Conservation (phyloP, 2,329 filamentous ascomycete species). For the Nakataea oryzae region DNA sequence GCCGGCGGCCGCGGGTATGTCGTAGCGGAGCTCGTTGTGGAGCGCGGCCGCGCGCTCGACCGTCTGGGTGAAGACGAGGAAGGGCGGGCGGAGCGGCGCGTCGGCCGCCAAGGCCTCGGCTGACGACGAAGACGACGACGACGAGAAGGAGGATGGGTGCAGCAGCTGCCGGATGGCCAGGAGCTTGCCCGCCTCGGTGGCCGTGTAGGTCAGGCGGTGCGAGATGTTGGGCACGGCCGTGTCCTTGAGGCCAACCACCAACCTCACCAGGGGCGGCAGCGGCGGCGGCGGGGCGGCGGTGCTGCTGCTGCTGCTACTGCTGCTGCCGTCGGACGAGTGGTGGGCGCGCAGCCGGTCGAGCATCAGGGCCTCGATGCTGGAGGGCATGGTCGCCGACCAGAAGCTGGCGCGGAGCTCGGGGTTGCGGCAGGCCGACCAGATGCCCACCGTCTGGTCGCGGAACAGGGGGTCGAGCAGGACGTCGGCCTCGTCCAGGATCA, state of each 20-base stretch:
- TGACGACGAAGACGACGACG: not conserved
- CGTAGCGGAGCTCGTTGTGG: constrained; percentile 83
- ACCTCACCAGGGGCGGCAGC: constrained; percentile 54
- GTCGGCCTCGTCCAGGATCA: constrained; percentile 90
- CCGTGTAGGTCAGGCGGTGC: constrained; percentile 83
- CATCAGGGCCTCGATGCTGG: constrained; percentile 75
- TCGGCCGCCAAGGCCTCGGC: constrained; percentile 20
- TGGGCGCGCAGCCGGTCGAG: constrained; percentile 51
- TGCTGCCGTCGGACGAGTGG: not conserved
- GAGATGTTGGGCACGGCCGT: constrained; percentile 86
- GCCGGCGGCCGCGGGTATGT: constrained; percentile 82
- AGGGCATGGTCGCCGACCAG: constrained; percentile 97
- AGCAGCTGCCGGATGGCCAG: constrained; percentile 83
- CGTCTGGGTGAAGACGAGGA: constrained; percentile 93
- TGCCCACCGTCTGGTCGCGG: constrained; percentile 71
- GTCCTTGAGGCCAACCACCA: constrained; percentile 95
- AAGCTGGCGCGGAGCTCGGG: constrained; percentile 63
- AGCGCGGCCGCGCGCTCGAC: constrained; percentile 83
- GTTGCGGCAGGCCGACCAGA: constrained; percentile 73
- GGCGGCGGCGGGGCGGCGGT: constrained; percentile 6
- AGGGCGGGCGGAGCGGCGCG: constrained; percentile 66
- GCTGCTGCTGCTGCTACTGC: not conserved
- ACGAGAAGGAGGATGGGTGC: constrained; percentile 49
- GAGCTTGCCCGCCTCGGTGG: constrained; percentile 87
- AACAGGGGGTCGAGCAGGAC: constrained; percentile 88